These are phyloP conservation scores for Hamigera avellanea DNA, from an alignment of 495 filamentous ascomycete species.

Conservation along the genomic window DNA sequence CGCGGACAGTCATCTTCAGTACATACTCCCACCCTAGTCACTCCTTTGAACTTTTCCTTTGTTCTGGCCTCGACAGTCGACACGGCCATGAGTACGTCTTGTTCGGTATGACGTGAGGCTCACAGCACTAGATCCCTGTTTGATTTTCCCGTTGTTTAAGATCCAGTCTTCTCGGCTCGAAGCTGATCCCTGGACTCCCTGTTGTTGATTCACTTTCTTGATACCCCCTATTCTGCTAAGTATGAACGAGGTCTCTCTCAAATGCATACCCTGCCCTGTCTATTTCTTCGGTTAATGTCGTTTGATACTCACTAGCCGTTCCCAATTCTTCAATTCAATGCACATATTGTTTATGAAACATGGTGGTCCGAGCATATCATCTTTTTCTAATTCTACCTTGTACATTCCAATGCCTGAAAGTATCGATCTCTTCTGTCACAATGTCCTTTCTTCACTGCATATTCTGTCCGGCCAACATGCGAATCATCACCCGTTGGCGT, in stretches of 20 bases:
- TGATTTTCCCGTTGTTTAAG: too few species aligned
- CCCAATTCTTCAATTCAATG: slow-evolving; percentile 10
- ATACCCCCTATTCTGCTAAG: slow-evolving; percentile 3
- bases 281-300: too few species aligned
- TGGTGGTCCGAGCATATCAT: slow-evolving; percentile 13
- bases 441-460: too few species aligned
- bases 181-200: too few species aligned
- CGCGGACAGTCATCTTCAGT: neutral
- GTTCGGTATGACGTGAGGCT: too few species aligned
- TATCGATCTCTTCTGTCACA: neutral
- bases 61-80: neutral
- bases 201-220: neutral
- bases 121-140: too few species aligned
- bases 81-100: too few species aligned
- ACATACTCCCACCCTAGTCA: slow-evolving; percentile 8
- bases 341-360: slow-evolving; percentile 5
- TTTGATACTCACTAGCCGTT: slow-evolving; percentile 6
- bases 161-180: too few species aligned
- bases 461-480: too few species aligned
- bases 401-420: neutral
- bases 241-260: neutral
- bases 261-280: slow-evolving; percentile 4
- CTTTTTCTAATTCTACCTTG: slow-evolving; percentile 5
- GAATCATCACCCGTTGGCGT: too few species aligned
- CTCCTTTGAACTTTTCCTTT: slow-evolving; percentile 17